phyloP scores from a whole-genome alignment of 306 rosid genomes.

The Castanea sativa region DNA sequence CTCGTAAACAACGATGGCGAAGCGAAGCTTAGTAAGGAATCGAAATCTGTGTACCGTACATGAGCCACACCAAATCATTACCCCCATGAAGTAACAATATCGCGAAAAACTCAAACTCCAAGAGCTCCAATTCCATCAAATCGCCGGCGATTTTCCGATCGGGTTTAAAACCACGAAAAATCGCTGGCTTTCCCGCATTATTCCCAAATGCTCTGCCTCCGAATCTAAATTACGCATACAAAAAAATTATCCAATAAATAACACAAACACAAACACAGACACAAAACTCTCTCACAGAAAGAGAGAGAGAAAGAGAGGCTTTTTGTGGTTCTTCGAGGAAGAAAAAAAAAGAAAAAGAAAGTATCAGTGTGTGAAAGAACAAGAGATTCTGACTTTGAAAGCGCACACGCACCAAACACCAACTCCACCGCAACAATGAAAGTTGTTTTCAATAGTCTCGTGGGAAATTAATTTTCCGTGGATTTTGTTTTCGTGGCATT shows the following conservation, averaged over 20 bases:
- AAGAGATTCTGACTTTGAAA: too few species aligned
- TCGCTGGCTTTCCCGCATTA: constrained; percentile 55
- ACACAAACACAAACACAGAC: too few species aligned
- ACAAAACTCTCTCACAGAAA: too few species aligned
- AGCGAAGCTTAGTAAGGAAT: constrained; percentile 46
- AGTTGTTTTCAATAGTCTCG: too few species aligned
- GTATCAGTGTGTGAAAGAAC: too few species aligned
- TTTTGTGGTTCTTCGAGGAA: too few species aligned
- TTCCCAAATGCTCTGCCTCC: constrained; percentile 18
- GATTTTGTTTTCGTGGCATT: constrained; percentile 1
- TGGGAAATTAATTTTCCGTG: too few species aligned
- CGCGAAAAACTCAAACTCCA: constrained; percentile 24
- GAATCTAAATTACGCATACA: not conserved
- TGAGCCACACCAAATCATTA: constrained; percentile 46
- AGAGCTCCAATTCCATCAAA: constrained; percentile 67
- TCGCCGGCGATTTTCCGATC: constrained; percentile 59
- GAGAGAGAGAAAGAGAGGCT: too few species aligned
- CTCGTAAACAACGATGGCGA: constrained; percentile 48
- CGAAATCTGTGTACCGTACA: constrained; percentile 50
- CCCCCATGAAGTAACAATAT: constrained; percentile 52
- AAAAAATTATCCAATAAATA: too few species aligned
- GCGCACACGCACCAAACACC: too few species aligned
- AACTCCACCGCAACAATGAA: too few species aligned
- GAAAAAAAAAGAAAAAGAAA: too few species aligned
- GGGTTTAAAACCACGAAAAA: constrained; percentile 39